A percentile compares a stretch with the other conserved stretches of the same genome.
phyloP scores from a whole-genome alignment of 179 eudicot species.

The Dionaea muscipula region DNA sequence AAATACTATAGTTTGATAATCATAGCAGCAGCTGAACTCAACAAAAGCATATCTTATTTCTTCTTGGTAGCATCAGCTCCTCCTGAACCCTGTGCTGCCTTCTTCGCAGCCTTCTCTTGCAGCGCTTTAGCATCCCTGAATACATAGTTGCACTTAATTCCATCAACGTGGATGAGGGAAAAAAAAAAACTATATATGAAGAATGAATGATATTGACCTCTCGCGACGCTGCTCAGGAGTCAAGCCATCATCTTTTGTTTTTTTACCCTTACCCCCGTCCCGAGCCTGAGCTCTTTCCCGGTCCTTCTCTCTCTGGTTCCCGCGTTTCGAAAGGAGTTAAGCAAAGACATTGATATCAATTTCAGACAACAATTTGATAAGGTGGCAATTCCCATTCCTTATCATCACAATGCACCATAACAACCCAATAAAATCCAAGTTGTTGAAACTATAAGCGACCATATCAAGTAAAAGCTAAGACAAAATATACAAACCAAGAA shows the following conservation, averaged over 20 bases:
- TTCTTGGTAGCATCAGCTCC: conserved; percentile 51
- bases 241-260: conserved; percentile 58
- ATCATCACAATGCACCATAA: too few species aligned
- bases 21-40: too few species aligned
- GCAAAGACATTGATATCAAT: conserved; percentile 11
- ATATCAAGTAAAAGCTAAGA: too few species aligned
- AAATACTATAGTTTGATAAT: too few species aligned
- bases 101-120: conserved; percentile 70
- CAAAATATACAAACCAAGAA: too few species aligned
- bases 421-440: too few species aligned
- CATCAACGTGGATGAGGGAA: background rate
- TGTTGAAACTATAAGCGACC: too few species aligned
- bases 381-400: too few species aligned
- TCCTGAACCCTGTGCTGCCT: conserved; percentile 38
- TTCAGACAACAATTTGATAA: too few species aligned
- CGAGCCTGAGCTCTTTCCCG: conserved; percentile 65
- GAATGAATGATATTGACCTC: conserved; percentile 27
- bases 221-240: conserved; percentile 90
- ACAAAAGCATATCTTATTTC: conserved; percentile 27
- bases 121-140: conserved; percentile 43
- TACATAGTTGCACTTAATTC: background rate
- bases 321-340: conserved; percentile 45
- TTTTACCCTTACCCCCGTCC: conserved; percentile 30
- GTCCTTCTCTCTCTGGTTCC: conserved; percentile 73
- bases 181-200: background rate